Base-by-base conservation (phyloP, 768 basidiomycete species). In the Mrakia gelida region DNA sequence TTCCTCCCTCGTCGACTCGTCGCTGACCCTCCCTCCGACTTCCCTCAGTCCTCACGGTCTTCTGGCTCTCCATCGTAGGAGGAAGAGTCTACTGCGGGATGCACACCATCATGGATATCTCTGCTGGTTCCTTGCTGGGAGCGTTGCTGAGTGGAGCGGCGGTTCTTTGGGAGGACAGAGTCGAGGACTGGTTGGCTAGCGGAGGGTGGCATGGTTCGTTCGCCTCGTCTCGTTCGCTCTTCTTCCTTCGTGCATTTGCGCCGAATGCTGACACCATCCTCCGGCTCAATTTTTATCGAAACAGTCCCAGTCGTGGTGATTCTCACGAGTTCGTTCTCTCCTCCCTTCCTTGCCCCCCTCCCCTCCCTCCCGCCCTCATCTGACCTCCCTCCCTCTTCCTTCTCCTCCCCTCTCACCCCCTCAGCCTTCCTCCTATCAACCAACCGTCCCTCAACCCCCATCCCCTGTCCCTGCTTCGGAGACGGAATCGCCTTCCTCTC, bases 391-490 rank as follows among this genome's bases (percentile, higher is more conserved):
- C 45, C 5, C 45, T 45, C 45, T 54, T 28, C 38, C 10, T 9
- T 28, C 43, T n/a, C 26, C 45, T 28, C 18, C 16, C 28, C 26
- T 45, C 26, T 32, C 23, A 30, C 54, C 52, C 28, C 56, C 26
- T 23, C 38, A 49, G 68, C 72, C 34, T 23, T 28, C 56, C 28
- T 70, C 38, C 26, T 78, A 38, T 52, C 71, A 23, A 71, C 65
- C 15, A 43, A 74, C 52, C 72, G 77, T 11, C 94, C 95, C 0
- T 92, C 95, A 80, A 96, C 96, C 0, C 92, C 96, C 13, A 95
- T 98, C 77, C 94, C 96, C 81, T 98, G 96, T 81, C 96, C 96
- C 2, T 98, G 96, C 84, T 99, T 97, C 84, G 96, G 97, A 82
- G 96, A 98, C 82, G 93, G 95, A 4, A 95, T 98, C 72, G 94